A percentile compares a stretch with the other conserved stretches of the same genome.
These are phyloP conservation scores for Metschnikowia reukaufii DNA, from an alignment of 805 yeast genomes.

Conservation along the genomic window DNA sequence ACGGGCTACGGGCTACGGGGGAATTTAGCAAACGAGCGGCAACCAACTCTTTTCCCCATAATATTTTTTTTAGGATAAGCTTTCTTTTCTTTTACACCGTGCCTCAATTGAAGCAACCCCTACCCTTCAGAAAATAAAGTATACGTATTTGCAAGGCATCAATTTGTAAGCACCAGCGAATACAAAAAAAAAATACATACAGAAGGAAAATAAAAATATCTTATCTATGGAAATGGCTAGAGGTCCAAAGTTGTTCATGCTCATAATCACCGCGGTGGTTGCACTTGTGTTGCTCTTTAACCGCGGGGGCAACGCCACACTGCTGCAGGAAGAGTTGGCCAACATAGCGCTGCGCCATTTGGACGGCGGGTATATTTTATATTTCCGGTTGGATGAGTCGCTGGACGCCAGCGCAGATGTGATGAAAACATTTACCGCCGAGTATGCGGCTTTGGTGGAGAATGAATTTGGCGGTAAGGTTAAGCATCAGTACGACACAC, in stretches of 20 bases:
- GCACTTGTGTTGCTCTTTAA: slow-evolving; percentile 1
- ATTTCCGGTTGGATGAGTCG: slow-evolving; percentile 5
- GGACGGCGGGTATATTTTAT: slow-evolving; percentile 7
- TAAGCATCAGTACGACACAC: slow-evolving; percentile 14
- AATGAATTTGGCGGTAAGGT: slow-evolving; percentile 10
- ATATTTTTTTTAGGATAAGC: too few relatives aligned
- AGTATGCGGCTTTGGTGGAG: slow-evolving; percentile 5
- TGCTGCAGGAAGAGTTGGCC: neutral
- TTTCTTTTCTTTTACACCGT: too few relatives aligned
- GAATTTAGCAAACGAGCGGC: too few relatives aligned
- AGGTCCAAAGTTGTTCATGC: slow-evolving; percentile 5
- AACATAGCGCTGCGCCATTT: slow-evolving; percentile 11
- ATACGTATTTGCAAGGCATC: too few relatives aligned
- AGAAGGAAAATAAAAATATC: too few relatives aligned
- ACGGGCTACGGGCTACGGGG: too few relatives aligned
- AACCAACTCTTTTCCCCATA: too few relatives aligned
- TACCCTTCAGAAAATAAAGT: too few relatives aligned
- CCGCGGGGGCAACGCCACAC: neutral
- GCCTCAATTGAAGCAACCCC: too few relatives aligned
- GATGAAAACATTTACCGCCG: slow-evolving; percentile 5
- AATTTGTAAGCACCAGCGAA: too few relatives aligned
- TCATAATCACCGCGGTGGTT: slow-evolving; percentile 5
- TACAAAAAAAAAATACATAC: too few relatives aligned
- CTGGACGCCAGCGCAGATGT: neutral
- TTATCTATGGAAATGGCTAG: slow-evolving; percentile 8